Percentiles rank a stretch among this genome's conserved stretches.
These are phyloP conservation scores for Agastache rugosa DNA, from an alignment of 257 asterid genomes.

Conservation along the genomic window DNA sequence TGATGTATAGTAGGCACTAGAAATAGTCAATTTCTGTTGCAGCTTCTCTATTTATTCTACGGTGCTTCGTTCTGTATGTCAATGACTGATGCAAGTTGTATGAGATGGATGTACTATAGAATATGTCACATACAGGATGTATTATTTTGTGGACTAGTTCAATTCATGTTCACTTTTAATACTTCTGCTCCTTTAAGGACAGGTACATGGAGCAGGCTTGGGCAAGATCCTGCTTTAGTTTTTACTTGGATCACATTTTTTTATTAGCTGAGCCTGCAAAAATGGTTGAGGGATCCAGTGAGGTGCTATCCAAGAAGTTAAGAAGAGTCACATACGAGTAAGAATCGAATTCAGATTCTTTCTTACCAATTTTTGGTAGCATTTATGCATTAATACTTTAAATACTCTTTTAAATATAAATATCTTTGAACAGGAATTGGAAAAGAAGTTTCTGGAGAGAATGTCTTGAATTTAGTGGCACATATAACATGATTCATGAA, in stretches of 20 bases:
- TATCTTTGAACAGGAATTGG: slow-evolving; percentile 72
- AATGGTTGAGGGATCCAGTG: slow-evolving; percentile 88
- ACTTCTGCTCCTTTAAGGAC: slow-evolving; percentile 37
- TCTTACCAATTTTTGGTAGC: slow-evolving; percentile 13
- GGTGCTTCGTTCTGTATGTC: background rate
- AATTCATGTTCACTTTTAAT: slow-evolving; percentile 28
- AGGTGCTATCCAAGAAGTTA: slow-evolving; percentile 93
- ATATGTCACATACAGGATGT: background rate
- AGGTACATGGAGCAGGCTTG: slow-evolving; percentile 99
- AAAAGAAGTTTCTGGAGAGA: slow-evolving; percentile 89
- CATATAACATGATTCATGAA: background rate
- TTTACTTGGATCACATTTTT: slow-evolving; percentile 86
- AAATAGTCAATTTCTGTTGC: background rate
- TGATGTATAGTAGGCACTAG: background rate
- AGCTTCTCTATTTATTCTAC: background rate
- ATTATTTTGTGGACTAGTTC: background rate
- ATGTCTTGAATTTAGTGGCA: slow-evolving; percentile 32
- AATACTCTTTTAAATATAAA: slow-evolving; percentile 32
- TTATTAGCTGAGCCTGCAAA: slow-evolving; percentile 98
- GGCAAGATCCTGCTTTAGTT: slow-evolving; percentile 96
- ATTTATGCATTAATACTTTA: slow-evolving; percentile 22
- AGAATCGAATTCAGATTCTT: slow-evolving; percentile 40
- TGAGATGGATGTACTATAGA: slow-evolving; percentile 8
- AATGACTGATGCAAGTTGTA: background rate
- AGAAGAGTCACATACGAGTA: slow-evolving; percentile 84